Evolutionary conservation across 2,329 filamentous ascomycete species (phyloP).

Genomic region (Ascosphaera apis): DNA sequence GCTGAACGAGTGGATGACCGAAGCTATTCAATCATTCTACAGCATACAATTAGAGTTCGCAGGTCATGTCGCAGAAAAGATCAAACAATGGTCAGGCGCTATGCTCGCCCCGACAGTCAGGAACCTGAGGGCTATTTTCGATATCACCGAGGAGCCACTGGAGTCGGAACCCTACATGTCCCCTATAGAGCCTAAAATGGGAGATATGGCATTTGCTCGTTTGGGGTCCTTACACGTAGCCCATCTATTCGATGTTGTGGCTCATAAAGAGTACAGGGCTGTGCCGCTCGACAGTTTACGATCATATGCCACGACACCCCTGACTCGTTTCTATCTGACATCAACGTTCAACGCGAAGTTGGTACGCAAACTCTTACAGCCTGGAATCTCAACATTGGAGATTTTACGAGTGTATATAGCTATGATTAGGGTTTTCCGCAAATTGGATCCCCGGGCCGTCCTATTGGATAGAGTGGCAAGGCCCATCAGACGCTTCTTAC

Average conservation of each 20-base stretch:
- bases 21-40: constrained; percentile 33
- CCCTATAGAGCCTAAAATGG: constrained; percentile 26
- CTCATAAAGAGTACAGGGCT: constrained; percentile 34
- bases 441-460: constrained; percentile 41
- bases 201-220: constrained; percentile 30
- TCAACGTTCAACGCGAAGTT: constrained; percentile 30
- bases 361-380: constrained; percentile 32
- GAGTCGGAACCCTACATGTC: constrained; percentile 12
- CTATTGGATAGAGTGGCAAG: constrained; percentile 43
- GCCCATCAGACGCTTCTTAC: constrained; percentile 38
- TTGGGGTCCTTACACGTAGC: constrained; percentile 32
- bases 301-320: constrained; percentile 29
- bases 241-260: constrained; percentile 38
- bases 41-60: constrained; percentile 32
- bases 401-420: constrained; percentile 46
- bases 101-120: constrained; percentile 29
- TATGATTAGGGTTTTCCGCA: constrained; percentile 39
- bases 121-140: constrained; percentile 23
- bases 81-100: constrained; percentile 32
- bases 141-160: constrained; percentile 8
- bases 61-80: constrained; percentile 23
- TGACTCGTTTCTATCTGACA: constrained; percentile 32
- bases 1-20: constrained; percentile 33
- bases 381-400: constrained; percentile 40
- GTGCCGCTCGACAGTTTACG: constrained; percentile 39